These are phyloP conservation scores for Acacia melanoxylon DNA, from an alignment of 306 rosid species.

Conservation along the genomic window DNA sequence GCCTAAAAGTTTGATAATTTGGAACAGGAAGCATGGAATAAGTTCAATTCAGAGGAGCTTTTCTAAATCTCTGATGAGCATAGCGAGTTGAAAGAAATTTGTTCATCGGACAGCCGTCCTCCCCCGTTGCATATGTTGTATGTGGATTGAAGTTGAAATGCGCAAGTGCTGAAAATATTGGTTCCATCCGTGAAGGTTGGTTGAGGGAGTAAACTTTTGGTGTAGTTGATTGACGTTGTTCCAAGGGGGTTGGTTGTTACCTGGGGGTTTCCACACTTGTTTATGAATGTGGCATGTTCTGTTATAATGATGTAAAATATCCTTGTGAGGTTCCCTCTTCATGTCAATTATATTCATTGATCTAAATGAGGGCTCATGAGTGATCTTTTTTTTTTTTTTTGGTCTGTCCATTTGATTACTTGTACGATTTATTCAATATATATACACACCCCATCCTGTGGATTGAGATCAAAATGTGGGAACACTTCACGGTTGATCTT, in stretches of 20 bases:
- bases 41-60: constrained; percentile 97
- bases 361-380: constrained; percentile 38
- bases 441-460: constrained; percentile 23
- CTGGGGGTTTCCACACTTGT: constrained; percentile 18
- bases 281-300: constrained; percentile 30
- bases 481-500: constrained; percentile 31
- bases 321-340: constrained; percentile 21
- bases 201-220: not conserved
- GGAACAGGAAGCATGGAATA: constrained; percentile 95
- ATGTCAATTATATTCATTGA: constrained; percentile 46
- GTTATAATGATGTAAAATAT: constrained; percentile 40
- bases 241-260: constrained; percentile 2
- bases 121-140: not conserved
- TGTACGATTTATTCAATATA: constrained; percentile 28
- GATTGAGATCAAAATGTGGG: constrained; percentile 48
- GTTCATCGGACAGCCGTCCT: constrained; percentile 27
- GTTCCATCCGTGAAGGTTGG: not conserved
- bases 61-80: constrained; percentile 49
- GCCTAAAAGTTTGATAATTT: constrained; percentile 29
- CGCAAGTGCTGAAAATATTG: not conserved
- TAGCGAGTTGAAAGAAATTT: constrained; percentile 29
- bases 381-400: not conserved
- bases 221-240: constrained; percentile 25
- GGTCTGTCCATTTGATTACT: constrained; percentile 16
- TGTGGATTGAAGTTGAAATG: constrained; percentile 27